A percentile compares a stretch with the other conserved stretches of the same genome.
Conservation (phyloP, 495 filamentous ascomycete species). For the Neurospora intermedia region DNA sequence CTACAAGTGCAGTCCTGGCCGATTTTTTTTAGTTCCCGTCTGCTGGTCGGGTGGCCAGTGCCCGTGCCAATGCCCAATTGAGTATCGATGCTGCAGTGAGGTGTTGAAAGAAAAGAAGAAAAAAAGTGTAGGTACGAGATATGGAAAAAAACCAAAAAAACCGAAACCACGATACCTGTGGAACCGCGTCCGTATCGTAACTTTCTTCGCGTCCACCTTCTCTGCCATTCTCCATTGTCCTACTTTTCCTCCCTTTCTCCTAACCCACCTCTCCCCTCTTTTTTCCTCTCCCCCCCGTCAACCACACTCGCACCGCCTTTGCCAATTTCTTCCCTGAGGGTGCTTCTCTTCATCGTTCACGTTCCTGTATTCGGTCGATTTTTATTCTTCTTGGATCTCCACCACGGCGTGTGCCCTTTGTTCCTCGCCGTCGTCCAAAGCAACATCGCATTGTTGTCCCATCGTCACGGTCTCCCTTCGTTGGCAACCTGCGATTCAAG, state of each 20-base stretch:
- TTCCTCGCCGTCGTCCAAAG: conserved; percentile 5
- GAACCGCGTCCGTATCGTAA: neutral
- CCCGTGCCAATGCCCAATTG: neutral
- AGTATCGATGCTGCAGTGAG: neutral
- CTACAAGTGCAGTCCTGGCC: neutral
- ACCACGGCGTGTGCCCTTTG: conserved; percentile 10
- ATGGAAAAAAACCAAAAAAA: neutral
- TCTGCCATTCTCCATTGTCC: neutral
- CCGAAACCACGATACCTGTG: neutral
- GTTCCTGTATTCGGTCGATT: conserved; percentile 17
- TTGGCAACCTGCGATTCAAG: neutral
- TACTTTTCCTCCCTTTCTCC: conserved; percentile 1
- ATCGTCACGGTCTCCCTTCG: conserved; percentile 2
- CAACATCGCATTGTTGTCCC: conserved; percentile 2
- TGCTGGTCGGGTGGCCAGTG: neutral
- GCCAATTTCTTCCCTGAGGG: conserved; percentile 24
- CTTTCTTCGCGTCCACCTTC: neutral
- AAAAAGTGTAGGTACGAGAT: neutral
- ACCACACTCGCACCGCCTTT: conserved; percentile 24
- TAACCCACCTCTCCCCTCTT: conserved; percentile 1
- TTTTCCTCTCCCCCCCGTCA: conserved; percentile 3
- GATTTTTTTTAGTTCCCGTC: neutral
- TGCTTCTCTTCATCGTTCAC: conserved; percentile 25
- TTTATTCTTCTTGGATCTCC: conserved; percentile 18
- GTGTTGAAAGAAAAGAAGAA: neutral